Conservation (phyloP, 2,329 filamentous ascomycete species). For the Fusarium goolgardi region DNA sequence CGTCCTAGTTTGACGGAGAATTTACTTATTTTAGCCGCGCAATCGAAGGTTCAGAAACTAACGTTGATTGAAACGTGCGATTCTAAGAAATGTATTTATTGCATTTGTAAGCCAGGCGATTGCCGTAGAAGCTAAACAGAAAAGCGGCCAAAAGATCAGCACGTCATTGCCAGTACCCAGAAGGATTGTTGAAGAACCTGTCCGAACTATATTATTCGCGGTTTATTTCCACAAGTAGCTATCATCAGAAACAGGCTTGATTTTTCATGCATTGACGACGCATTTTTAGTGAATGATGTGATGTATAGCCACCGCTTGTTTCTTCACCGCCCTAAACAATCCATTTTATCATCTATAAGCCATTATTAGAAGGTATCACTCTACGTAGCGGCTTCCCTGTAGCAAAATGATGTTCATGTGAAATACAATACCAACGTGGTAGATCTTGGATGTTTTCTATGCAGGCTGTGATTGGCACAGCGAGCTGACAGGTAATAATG, state of each 20-base stretch:
- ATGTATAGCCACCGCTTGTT: neutral
- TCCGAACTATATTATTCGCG: neutral
- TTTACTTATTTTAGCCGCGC: constrained; percentile 11
- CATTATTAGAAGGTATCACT: no score
- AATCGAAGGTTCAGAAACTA: neutral
- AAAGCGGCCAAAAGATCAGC: neutral
- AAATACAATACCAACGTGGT: no score
- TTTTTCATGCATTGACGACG: neutral
- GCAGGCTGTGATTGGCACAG: neutral
- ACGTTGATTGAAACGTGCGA: constrained; percentile 9
- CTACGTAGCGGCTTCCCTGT: no score
- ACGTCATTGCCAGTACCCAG: neutral
- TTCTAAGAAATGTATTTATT: neutral
- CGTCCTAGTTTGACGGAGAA: neutral
- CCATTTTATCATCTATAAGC: no score
- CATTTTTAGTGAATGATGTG: neutral
- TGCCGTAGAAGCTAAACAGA: neutral
- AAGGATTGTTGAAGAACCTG: neutral
- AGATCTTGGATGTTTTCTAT: neutral
- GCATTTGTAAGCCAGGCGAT: constrained; percentile 19
- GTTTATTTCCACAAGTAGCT: neutral
- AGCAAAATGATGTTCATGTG: no score
- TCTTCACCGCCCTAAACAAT: neutral
- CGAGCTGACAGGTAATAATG: no score
- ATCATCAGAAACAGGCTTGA: neutral